These are phyloP conservation scores for Saururus chinensis DNA, from an alignment of 164 flowering plant species.

Conservation along the genomic window DNA sequence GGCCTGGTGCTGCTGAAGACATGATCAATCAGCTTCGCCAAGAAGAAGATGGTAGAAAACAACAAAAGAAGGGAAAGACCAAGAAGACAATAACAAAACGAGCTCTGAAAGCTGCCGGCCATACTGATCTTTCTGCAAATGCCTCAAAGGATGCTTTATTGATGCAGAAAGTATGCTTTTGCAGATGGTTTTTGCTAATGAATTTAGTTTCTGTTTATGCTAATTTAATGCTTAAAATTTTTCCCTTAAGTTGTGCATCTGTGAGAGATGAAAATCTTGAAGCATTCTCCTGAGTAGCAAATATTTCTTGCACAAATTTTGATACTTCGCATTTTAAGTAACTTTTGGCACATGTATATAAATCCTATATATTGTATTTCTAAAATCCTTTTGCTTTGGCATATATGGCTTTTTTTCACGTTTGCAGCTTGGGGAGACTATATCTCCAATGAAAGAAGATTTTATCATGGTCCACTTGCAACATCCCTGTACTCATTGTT, in stretches of 20 bases:
- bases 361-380: not conserved
- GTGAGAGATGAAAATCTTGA: no score
- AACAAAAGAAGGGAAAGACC: conserved; percentile 66
- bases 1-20: conserved; percentile 99
- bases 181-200: not conserved
- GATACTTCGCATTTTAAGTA: no score
- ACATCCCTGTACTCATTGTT: conserved; percentile 82
- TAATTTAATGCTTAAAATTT: not conserved
- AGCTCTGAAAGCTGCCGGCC: conserved; percentile 92
- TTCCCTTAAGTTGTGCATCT: no score
- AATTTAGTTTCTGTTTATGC: not conserved
- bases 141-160: conserved; percentile 79
- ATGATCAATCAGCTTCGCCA: conserved; percentile 72
- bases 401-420: not conserved
- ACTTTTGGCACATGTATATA: no score
- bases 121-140: conserved; percentile 78
- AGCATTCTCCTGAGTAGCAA: no score
- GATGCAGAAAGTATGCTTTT: conserved; percentile 69
- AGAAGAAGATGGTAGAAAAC: conserved; percentile 92
- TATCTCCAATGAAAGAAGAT: conserved; percentile 92
- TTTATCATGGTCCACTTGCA: conserved; percentile 98
- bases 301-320: no score
- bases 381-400: not conserved
- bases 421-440: conserved; percentile 89
- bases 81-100: conserved; percentile 87